Evolutionary conservation across 1,139 yeast genomes (phyloP), one percentile per base, ranked within the genome.

Genomic region (Geotrichum bryndzae): DNA sequence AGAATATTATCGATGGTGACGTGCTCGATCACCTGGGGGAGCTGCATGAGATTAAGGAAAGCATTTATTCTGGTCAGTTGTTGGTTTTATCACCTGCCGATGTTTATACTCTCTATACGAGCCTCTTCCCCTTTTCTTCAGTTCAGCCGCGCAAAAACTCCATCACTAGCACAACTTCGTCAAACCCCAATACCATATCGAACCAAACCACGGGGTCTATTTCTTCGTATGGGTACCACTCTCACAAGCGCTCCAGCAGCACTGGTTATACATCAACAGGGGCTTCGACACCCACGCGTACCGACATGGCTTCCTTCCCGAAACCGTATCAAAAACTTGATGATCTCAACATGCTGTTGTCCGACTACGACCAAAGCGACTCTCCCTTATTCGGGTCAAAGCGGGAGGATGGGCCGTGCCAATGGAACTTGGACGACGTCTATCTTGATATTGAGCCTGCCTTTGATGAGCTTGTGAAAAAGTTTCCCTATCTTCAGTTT

Each of bases 341-440:
- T 31, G 68, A 67, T 33, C 33, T 60, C 18, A 62, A 64, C 38
- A 45, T 56, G 1, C 60, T 53, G 46, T 56, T 60, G 38, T 61
- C 64, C 54, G 60, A 61, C 1, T 33, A 45, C 27, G 63, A 53
- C 61, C 13, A 61, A 67, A 29, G 7, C 8, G 48, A 41, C 4
- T 41, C 48, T 22, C 68, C 68, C 2, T 50, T 64, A 15, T 54
- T 65, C 11, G 66, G 65, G 1, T 66, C 48, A n/a, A 41, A 41
- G 22, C 48, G 63, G 27, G 70, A 66, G 18, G 73, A 68, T 11
- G 74, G 70, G 33, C 71, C 68, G 15, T 67, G 63, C 51, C 73
- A 68, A 55, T 74, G 76, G 76, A 73, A 74, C 45, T 64, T 74
- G 23, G 73, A 69, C 13, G 74, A 73, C 53, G 72, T 74, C 33